Evolutionary conservation across 345 rosid genomes (phyloP), one percentile per base, ranked within the genome.

Genomic region (Anastatica hierochuntica): DNA sequence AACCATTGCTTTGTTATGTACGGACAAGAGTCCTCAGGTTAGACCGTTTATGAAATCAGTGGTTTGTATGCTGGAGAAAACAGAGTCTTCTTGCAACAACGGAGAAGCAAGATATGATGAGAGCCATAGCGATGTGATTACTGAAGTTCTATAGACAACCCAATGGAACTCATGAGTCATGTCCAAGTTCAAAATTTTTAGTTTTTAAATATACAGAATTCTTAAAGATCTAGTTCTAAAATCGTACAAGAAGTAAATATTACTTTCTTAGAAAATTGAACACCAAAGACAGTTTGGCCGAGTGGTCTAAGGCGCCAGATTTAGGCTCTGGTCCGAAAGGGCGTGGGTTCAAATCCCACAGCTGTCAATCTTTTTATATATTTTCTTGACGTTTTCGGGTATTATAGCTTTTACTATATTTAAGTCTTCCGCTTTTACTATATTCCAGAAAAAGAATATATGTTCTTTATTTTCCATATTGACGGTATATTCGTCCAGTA

Each of bases 251-350:
- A n/a, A n/a, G n/a, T n/a, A n/a, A n/a, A n/a, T n/a, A n/a, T n/a
- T n/a, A n/a, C n/a, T n/a, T n/a, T n/a, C n/a, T n/a, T n/a, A n/a
- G n/a, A n/a, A n/a, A n/a, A n/a, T n/a, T n/a, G n/a, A n/a, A n/a
- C n/a, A n/a, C n/a, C 2, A n/a, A 43, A 2, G 84, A 83, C 82
- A 87, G 96, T 90, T 90, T 87, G 90, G 96, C 95, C 90, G 94
- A 90, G 96, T 92, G 98, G 92, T 84, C 96, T 82, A 87, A 90
- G 92, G 88, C 95, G 98, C 85, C 95, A 82, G 90, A 92, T 81
- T 88, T 83, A 88, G 98, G 95, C 88, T 88, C 94, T 83, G 94
- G 94, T 85, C 94, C 88, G 96, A 68, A 81, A 87, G 95, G 98
- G 92, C 92, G 95, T 87, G 95, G 90, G 97, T 92, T 92, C 94